Evolutionary conservation across 1,284 basidiomycete species (phyloP), one percentile per base, ranked within the genome.

Genomic region (Pseudomicrostroma phylloplanum): DNA sequence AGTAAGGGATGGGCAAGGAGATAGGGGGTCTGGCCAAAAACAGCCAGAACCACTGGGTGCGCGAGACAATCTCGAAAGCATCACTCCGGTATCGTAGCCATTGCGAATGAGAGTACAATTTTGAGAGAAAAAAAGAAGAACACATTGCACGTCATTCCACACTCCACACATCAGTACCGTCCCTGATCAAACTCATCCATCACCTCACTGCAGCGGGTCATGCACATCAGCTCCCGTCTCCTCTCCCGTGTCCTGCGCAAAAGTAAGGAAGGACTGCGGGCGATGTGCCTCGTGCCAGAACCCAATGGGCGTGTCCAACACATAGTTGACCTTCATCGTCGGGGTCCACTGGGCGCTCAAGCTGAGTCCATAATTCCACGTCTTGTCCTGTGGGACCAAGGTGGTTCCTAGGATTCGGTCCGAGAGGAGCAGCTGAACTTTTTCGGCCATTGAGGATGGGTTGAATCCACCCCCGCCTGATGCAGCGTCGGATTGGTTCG

Each of bases 251-350:
- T 67, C 60, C 0, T 58, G 48, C 0, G 66, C 67, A 57, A 74
- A 77, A 7, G 67, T 64, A 17, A 78, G 63, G 66, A 80, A 81
- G 67, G 79, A 78, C 57, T 79, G 78, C 17, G 79, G 92, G 58
- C 94, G 86, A 80, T 97, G 94, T 74, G 90, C 87, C 79, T 94
- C 90, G 19, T 90, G 89, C 94, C 96, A 98, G 86, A 96, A 99
- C 59, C 89, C 82, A 40, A 92, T 82, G 1, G 94, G 94, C 30
- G 90, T 90, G 75, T 96, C 94, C 49, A 98, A 83, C 46, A 86
- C 87, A 83, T 97, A 89, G 19, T 86, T 85, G 80, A 92, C 98
- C 58, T 87, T 85, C 70, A 97, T 82, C 71, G 84, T 89, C 42
- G 90, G 86, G 30, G 89, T 86, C 90, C 92, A 98, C 68, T 91